phyloP scores from a whole-genome alignment of 2,329 filamentous ascomycete species.

The Stachybotrys chlorohalonatus region DNA sequence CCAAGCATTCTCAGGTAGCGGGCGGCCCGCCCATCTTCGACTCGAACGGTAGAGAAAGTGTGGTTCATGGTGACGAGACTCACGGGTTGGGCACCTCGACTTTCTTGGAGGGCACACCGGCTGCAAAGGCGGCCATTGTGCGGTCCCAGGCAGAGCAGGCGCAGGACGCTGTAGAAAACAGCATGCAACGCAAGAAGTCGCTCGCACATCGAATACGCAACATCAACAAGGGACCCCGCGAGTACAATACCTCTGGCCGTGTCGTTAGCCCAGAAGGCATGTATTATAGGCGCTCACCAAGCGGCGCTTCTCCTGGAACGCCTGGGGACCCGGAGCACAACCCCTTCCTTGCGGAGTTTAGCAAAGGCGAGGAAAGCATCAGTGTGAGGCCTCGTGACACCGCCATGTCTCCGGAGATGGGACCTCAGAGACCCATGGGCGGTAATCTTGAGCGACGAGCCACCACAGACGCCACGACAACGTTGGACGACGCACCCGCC shows the following conservation, averaged over 20 bases:
- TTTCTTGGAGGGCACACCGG: constrained; percentile 89
- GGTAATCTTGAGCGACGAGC: constrained; percentile 52
- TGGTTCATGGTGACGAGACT: constrained; percentile 76
- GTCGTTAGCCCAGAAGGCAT: constrained; percentile 45
- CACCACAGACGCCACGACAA: constrained; percentile 46
- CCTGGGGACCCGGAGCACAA: constrained; percentile 40
- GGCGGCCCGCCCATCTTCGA: constrained; percentile 50
- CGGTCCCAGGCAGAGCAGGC: constrained; percentile 62
- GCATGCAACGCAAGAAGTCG: constrained; percentile 85
- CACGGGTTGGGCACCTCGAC: constrained; percentile 87
- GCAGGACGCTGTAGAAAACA: constrained; percentile 46
- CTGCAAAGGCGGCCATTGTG: constrained; percentile 69
- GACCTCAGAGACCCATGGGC: constrained; percentile 36
- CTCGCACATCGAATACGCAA: constrained; percentile 84
- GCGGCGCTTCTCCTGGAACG: constrained; percentile 21
- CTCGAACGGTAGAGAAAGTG: constrained; percentile 46
- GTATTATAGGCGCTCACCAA: constrained; percentile 32
- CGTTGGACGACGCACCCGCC: constrained; percentile 30
- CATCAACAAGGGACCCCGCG: constrained; percentile 63
- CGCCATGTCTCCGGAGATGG: constrained; percentile 44
- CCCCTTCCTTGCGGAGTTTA: constrained; percentile 78
- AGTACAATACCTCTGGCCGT: constrained; percentile 49
- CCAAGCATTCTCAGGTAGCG: constrained; percentile 9
- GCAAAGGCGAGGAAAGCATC: constrained; percentile 43
- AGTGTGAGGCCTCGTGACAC: constrained; percentile 31